These are phyloP conservation scores for Cryptosporidium meleagridis DNA, from an alignment of 169 alveolate species.

Conservation along the genomic window DNA sequence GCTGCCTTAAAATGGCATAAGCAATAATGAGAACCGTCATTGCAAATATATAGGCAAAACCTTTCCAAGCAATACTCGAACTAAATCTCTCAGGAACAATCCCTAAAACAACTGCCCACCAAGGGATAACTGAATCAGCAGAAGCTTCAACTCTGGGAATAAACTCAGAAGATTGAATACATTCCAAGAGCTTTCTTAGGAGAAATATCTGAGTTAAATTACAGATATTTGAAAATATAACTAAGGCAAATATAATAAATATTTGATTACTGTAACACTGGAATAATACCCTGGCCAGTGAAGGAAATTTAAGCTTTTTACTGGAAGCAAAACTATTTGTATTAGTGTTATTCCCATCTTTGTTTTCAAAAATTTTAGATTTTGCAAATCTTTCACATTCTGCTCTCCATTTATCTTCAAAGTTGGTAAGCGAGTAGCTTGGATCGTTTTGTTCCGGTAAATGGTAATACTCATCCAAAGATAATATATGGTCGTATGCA, in stretches of 20 bases:
- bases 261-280: slow-evolving; percentile 40
- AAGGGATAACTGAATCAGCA: not conserved
- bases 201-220: slow-evolving; percentile 4
- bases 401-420: slow-evolving; percentile 34
- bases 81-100: slow-evolving; percentile 31
- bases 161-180: slow-evolving; percentile 11
- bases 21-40: slow-evolving; percentile 25
- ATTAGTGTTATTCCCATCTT: not conserved
- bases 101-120: slow-evolving; percentile 48
- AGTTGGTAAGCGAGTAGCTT: not conserved
- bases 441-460: slow-evolving; percentile 38
- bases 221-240: slow-evolving; percentile 17
- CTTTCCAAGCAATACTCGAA: slow-evolving; percentile 8
- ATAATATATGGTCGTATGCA: slow-evolving; percentile 45
- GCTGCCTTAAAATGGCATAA: slow-evolving; percentile 30
- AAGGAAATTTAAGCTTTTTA: not conserved
- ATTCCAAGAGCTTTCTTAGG: slow-evolving; percentile 4
- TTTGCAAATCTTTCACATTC: not conserved
- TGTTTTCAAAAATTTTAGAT: not conserved
- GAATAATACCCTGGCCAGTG: slow-evolving; percentile 16
- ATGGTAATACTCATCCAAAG: slow-evolving; percentile 33
- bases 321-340: not conserved
- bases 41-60: not conserved
- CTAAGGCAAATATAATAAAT: slow-evolving; percentile 5
- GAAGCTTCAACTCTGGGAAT: not conserved